Evolutionary conservation across 495 filamentous ascomycete genomes (phyloP), one percentile per base, ranked within the genome.

Genomic region (Aspergillus affinis): DNA sequence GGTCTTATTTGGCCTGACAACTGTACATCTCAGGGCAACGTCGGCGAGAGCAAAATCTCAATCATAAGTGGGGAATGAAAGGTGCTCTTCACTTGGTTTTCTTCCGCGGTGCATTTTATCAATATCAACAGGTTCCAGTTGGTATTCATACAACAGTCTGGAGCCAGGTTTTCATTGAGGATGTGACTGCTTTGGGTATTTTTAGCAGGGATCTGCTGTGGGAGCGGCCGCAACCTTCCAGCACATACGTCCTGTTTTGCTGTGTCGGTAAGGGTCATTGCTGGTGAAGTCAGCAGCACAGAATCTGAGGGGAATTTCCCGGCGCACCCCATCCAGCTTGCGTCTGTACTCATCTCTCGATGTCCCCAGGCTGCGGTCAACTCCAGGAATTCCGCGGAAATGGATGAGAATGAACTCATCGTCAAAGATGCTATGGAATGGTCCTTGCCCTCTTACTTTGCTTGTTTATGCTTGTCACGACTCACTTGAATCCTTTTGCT

Each of bases 331-430:
- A 29, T 63, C 60, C 59, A 51, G 44, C 57, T 60, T 54, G 55
- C 61, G 47, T 58, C 56, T 55, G 30, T 51, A 49, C 41, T 53
- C 55, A 17, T 57, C 19, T 56, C 51, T 18, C 60, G 44, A 27
- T 48, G 18, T 59, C 57, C 44, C 27, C 51, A 63, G 50, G 50
- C 59, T 54, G 51, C 66, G 48, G 32, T 18, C 51, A 21, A 61
- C 51, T 57, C 23, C 54, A 44, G 52, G 26, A 15, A 49, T 61
- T 59, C 47, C 61, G 54, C 48, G 45, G 48, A 48, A 49, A 26
- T 63, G 56, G 61, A 60, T 32, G 45, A 54, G 52, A 62, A 32
- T 47, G 57, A 29, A 41, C 51, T 59, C 57, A 60, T 63, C 59
- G 45, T 41, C 32, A 19, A 48, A 45, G 47, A 62, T 66, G 46